Evolutionary conservation across 768 basidiomycete species (phyloP).

Genomic region (Lentinus brumalis): DNA sequence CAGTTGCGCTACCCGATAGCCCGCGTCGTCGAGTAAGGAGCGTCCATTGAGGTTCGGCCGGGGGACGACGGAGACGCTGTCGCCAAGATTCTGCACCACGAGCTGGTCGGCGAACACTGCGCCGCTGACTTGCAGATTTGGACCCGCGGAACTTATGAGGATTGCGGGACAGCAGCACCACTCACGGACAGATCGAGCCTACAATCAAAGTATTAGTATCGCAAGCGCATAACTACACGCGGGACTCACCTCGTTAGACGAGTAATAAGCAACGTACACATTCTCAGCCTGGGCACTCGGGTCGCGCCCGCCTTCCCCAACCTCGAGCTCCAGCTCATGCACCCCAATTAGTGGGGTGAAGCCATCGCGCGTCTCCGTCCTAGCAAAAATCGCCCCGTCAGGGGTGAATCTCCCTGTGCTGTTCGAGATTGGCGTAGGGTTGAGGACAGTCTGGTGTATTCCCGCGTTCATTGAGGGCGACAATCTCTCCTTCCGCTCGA

Average conservation of each 20-base stretch:
- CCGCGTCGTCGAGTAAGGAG: neutral
- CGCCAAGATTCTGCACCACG: constrained; percentile 22
- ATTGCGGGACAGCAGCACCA: constrained; percentile 25
- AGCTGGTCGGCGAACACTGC: constrained; percentile 22
- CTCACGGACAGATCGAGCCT: constrained; percentile 11
- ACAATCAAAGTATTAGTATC: neutral
- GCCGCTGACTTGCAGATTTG: constrained; percentile 21
- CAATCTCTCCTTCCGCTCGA: too few relatives aligned
- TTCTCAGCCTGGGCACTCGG: constrained; percentile 15
- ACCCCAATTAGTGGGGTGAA: neutral
- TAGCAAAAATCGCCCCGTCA: neutral
- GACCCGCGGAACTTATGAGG: constrained; percentile 22
- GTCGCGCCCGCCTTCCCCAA: constrained; percentile 15
- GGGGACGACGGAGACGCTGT: constrained; percentile 13
- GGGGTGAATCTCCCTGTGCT: neutral
- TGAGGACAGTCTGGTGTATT: too few relatives aligned
- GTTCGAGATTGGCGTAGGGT: too few relatives aligned
- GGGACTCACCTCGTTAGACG: constrained; percentile 7
- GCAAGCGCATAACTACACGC: neutral
- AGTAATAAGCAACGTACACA: constrained; percentile 11
- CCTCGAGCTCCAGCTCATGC: neutral
- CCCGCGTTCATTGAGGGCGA: too few relatives aligned
- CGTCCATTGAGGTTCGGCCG: neutral
- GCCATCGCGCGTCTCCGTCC: neutral
- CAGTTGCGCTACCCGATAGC: constrained; percentile 10